Evolutionary conservation across 139 green algal species (phyloP).

Genomic region (Eudorina sp.): DNA sequence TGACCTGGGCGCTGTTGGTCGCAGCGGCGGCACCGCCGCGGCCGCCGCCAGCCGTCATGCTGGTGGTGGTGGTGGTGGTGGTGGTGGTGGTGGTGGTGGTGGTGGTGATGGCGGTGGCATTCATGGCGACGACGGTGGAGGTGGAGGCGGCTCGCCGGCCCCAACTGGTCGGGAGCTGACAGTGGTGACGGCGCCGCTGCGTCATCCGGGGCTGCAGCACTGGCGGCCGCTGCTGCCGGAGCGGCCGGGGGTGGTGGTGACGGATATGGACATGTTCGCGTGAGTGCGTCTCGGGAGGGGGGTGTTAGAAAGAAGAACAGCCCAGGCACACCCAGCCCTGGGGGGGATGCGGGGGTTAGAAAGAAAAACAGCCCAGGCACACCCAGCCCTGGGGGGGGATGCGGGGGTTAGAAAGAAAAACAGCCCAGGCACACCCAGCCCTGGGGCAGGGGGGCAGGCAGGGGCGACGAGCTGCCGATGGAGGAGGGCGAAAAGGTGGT

Average conservation of each 20-base stretch:
- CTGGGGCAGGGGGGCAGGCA: neutral
- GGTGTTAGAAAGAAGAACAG: too few species aligned
- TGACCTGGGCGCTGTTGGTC: neutral
- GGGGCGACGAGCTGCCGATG: neutral
- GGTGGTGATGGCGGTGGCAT: neutral
- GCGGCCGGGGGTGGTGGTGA: slow-evolving; percentile 37
- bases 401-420: too few species aligned
- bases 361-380: too few species aligned
- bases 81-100: neutral
- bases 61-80: neutral
- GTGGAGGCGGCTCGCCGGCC: too few species aligned
- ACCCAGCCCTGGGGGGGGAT: too few species aligned
- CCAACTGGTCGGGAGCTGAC: slow-evolving; percentile 38
- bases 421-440: too few species aligned
- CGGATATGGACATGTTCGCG: slow-evolving; percentile 79
- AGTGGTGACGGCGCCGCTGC: neutral
- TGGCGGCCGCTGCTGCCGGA: slow-evolving; percentile 65
- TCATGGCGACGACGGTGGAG: neutral
- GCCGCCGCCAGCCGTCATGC: too few species aligned
- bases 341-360: too few species aligned
- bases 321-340: too few species aligned
- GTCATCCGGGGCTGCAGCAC: neutral
- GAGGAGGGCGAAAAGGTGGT: too few species aligned
- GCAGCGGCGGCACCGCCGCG: neutral
- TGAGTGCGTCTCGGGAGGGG: neutral